phyloP scores from a whole-genome alignment of 2,329 filamentous ascomycete genomes.

The Xylariales sp. region DNA sequence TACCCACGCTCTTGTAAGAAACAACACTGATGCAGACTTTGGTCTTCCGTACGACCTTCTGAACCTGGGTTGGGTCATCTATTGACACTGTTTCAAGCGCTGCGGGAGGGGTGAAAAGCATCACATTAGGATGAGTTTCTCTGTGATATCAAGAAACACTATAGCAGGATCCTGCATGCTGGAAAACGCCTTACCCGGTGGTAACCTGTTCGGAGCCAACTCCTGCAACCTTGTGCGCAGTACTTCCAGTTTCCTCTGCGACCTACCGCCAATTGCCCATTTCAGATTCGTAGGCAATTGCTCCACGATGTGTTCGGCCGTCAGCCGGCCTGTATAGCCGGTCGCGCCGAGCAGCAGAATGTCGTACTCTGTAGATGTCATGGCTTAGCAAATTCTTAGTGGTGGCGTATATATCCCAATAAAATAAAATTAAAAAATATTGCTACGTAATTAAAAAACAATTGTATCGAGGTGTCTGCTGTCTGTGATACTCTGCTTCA shows the following conservation, averaged over 20 bases:
- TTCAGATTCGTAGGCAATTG: constrained; percentile 70
- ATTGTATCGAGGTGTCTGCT: no score
- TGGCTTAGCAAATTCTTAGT: no score
- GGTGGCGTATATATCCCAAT: no score
- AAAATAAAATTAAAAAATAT: no score
- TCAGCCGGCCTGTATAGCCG: constrained; percentile 80
- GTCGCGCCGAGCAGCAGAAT: constrained; percentile 16
- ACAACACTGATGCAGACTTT: constrained; percentile 18
- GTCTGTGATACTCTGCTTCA: no score
- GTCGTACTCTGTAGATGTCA: no score
- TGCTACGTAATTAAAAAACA: no score
- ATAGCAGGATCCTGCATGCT: no score
- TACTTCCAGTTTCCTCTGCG: constrained; percentile 44
- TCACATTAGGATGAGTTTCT: not conserved
- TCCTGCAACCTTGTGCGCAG: constrained; percentile 5
- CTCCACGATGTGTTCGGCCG: constrained; percentile 69
- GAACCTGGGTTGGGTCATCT: constrained; percentile 9
- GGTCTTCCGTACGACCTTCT: constrained; percentile 9
- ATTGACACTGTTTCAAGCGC: constrained; percentile 12
- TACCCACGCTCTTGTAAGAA: constrained; percentile 13
- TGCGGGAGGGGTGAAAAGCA: constrained; percentile 5
- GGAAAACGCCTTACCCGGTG: constrained; percentile 11
- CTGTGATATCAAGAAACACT: not conserved
- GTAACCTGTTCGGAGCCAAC: constrained; percentile 9
- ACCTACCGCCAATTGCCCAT: constrained; percentile 86